phyloP scores from a whole-genome alignment of 345 rosid species.

The Combretum micranthum region DNA sequence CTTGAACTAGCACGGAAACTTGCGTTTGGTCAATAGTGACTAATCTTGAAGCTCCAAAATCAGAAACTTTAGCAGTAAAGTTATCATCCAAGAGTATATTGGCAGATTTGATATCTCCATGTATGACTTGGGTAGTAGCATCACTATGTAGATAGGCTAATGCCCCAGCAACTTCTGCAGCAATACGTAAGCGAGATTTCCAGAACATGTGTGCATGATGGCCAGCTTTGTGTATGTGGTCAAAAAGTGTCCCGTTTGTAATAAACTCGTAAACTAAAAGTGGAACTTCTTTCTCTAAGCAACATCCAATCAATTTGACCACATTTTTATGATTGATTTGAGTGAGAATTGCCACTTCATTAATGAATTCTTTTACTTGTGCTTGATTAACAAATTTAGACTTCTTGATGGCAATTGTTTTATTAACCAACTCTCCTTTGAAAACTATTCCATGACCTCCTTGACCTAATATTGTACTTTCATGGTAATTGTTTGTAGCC shows the following conservation, averaged over 20 bases:
- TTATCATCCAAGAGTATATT: conserved; percentile 43
- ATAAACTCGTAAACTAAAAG: neutral
- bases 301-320: neutral
- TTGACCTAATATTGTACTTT: neutral
- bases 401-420: neutral
- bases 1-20: conserved; percentile 38
- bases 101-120: conserved; percentile 30
- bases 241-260: neutral
- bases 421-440: neutral
- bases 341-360: neutral
- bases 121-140: conserved; percentile 28
- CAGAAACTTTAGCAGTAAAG: conserved; percentile 40
- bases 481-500: neutral
- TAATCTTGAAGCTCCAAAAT: conserved; percentile 43
- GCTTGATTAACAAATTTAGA: neutral
- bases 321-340: neutral
- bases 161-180: conserved; percentile 24
- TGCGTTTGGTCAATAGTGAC: conserved; percentile 34
- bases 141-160: conserved; percentile 29
- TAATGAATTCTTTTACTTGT: neutral
- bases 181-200: conserved; percentile 27
- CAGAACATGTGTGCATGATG: conserved; percentile 19
- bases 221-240: conserved; percentile 17
- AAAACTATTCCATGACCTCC: neutral
- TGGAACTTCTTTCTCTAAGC: neutral